These are phyloP conservation scores for Entoloma clypeatum DNA, from an alignment of 1,284 basidiomycete genomes.

Conservation along the genomic window DNA sequence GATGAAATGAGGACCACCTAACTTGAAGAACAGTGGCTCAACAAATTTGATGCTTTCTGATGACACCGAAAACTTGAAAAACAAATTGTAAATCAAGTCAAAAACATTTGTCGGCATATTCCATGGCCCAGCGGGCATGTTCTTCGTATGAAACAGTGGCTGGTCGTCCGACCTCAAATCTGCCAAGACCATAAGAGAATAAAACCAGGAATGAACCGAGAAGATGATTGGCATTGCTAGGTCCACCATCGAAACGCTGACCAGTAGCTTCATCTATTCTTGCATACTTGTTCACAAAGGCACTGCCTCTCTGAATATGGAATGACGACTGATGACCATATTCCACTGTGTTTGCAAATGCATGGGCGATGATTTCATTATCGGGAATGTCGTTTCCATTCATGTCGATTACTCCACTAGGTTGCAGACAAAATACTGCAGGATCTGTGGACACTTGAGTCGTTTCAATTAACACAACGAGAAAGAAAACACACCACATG, in stretches of 20 bases:
- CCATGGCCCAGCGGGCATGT: constrained; percentile 35
- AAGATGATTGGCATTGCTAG: constrained; percentile 10
- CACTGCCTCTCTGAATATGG: constrained; percentile 16
- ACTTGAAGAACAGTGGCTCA: constrained; percentile 21
- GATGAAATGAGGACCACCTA: background rate
- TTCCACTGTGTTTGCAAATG: constrained; percentile 17
- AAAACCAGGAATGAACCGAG: constrained; percentile 26
- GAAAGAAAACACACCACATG: constrained; percentile 14
- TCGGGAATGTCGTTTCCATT: constrained; percentile 14
- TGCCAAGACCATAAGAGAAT: constrained; percentile 40
- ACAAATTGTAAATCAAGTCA: constrained; percentile 27
- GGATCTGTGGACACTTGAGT: constrained; percentile 24
- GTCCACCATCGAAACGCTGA: constrained; percentile 2
- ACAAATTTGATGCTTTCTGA: constrained; percentile 25
- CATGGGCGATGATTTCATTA: constrained; percentile 20
- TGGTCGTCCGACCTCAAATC: constrained; percentile 26
- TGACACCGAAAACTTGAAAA: constrained; percentile 33
- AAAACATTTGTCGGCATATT: constrained; percentile 33
- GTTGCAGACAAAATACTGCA: constrained; percentile 22
- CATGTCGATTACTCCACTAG: constrained; percentile 19
- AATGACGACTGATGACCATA: constrained; percentile 14
- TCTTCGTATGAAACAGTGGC: constrained; percentile 25
- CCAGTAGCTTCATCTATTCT: constrained; percentile 2
- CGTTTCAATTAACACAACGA: constrained; percentile 27
- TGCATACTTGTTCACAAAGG: constrained; percentile 18